Percentiles rank a stretch among this genome's conserved stretches.
Conservation (phyloP, 192 early-diverging fungal genomes). For the Tieghemiomyces parasiticus region DNA sequence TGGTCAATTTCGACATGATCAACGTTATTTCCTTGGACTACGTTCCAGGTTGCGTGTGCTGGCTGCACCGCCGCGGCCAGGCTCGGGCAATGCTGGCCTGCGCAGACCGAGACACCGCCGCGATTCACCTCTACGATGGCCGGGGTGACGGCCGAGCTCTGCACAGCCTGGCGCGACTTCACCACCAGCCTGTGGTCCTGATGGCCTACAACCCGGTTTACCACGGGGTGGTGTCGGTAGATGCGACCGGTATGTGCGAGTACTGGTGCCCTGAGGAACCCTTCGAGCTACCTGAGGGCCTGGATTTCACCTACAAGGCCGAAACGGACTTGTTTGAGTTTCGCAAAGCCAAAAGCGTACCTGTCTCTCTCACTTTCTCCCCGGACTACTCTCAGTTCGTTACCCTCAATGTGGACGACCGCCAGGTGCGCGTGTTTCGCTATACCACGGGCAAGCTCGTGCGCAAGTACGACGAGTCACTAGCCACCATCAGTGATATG, state of each 20-base stretch:
- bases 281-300: conserved; percentile 37
- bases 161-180: conserved; percentile 44
- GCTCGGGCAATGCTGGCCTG: conserved; percentile 69
- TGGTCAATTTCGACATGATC: conserved; percentile 98
- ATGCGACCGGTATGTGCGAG: conserved; percentile 81
- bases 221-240: conserved; percentile 69
- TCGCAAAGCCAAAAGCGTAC: conserved; percentile 69
- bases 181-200: conserved; percentile 54
- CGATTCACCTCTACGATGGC: conserved; percentile 74
- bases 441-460: conserved; percentile 71
- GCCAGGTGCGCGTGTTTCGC: conserved; percentile 73
- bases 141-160: conserved; percentile 46
- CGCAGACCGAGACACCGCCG: conserved; percentile 52
- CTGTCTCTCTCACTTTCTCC: conserved; percentile 70
- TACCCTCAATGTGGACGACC: conserved; percentile 68
- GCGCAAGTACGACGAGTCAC: conserved; percentile 83
- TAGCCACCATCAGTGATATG: conserved; percentile 70
- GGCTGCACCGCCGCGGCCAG: conserved; percentile 73
- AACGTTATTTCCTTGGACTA: conserved; percentile 76
- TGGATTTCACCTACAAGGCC: conserved; percentile 72
- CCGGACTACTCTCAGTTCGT: conserved; percentile 71
- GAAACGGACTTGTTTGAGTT: conserved; percentile 96
- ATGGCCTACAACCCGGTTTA: conserved; percentile 67
- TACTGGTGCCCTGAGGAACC: conserved; percentile 76
- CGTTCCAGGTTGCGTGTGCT: conserved; percentile 63